These are phyloP conservation scores for Favolaschia claudopus DNA, from an alignment of 768 basidiomycete species.

Conservation along the genomic window DNA sequence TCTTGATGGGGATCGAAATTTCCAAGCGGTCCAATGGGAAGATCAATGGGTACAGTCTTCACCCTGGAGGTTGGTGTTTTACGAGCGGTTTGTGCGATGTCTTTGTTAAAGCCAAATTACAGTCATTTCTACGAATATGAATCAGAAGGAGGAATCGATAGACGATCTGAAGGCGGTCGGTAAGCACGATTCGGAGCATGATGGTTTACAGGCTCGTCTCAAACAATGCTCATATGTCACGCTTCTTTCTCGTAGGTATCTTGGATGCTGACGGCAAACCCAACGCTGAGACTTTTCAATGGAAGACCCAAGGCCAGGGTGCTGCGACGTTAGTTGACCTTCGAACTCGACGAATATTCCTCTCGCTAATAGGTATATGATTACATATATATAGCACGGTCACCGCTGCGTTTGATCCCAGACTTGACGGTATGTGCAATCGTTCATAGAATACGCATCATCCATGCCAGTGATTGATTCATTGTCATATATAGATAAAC, in stretches of 20 bases:
- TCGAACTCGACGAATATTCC: too few species aligned
- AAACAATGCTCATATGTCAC: too few species aligned
- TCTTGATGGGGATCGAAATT: not conserved
- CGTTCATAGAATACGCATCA: too few species aligned
- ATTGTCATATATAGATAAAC: not conserved
- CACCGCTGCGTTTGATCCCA: not conserved
- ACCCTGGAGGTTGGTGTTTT: not conserved
- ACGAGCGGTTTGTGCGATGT: too few species aligned
- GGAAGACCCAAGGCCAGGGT: slow-evolving; percentile 1
- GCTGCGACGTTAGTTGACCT: slow-evolving; percentile 2
- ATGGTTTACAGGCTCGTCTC: too few species aligned
- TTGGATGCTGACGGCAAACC: not conserved
- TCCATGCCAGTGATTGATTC: too few species aligned
- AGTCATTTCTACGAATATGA: slow-evolving; percentile 1
- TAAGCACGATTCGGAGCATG: too few species aligned
- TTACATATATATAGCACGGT: not conserved
- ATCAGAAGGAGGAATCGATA: not conserved
- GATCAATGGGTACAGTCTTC: slow-evolving; percentile 4
- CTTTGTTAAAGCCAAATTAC: not conserved
- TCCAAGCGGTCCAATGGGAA: not conserved
- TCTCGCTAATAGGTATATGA: too few species aligned
- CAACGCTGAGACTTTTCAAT: not conserved
- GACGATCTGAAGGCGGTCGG: not conserved
- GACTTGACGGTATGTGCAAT: slow-evolving; percentile 2
- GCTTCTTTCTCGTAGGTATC: too few species aligned